Percentiles rank a stretch among this genome's conserved stretches.
These are phyloP conservation scores for Russula compacta DNA, from an alignment of 768 basidiomycete genomes.

Conservation along the genomic window DNA sequence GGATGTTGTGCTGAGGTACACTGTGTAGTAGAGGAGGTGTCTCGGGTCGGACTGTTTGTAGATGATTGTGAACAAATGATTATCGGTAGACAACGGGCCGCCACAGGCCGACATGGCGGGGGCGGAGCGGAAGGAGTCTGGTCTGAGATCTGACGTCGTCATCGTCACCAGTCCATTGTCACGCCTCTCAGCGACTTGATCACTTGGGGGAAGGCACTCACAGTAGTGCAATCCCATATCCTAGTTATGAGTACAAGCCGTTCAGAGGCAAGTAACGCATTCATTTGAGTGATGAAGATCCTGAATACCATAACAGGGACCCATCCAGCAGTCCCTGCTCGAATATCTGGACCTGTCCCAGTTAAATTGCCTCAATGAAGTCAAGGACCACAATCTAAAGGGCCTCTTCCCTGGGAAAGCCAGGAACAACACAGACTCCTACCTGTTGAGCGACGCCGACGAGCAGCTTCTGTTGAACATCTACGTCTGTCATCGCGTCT, in stretches of 20 bases:
- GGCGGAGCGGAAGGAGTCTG: too few species aligned
- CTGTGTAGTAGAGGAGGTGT: too few species aligned
- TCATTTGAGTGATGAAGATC: background rate
- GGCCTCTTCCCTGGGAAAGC: conserved; percentile 38
- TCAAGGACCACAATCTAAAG: conserved; percentile 39
- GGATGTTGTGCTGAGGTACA: too few species aligned
- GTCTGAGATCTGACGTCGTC: background rate
- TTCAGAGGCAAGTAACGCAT: conserved; percentile 7
- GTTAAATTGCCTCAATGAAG: conserved; percentile 64
- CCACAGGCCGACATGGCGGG: background rate
- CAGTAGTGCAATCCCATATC: background rate
- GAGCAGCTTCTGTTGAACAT: conserved; percentile 64
- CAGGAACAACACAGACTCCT: conserved; percentile 36
- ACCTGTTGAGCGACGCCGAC: conserved; percentile 61
- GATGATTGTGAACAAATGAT: too few species aligned
- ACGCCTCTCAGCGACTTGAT: background rate
- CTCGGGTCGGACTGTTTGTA: too few species aligned
- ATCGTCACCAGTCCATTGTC: background rate
- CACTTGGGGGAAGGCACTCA: background rate
- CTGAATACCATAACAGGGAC: background rate
- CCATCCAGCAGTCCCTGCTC: conserved; percentile 7
- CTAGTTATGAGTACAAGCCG: conserved; percentile 1
- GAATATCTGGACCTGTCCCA: conserved; percentile 31
- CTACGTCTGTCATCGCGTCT: conserved; percentile 36
- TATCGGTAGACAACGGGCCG: background rate